Percentiles rank a stretch among this genome's conserved stretches.
phyloP scores from a whole-genome alignment of 2,329 filamentous ascomycete species.

The Fusarium musae region DNA sequence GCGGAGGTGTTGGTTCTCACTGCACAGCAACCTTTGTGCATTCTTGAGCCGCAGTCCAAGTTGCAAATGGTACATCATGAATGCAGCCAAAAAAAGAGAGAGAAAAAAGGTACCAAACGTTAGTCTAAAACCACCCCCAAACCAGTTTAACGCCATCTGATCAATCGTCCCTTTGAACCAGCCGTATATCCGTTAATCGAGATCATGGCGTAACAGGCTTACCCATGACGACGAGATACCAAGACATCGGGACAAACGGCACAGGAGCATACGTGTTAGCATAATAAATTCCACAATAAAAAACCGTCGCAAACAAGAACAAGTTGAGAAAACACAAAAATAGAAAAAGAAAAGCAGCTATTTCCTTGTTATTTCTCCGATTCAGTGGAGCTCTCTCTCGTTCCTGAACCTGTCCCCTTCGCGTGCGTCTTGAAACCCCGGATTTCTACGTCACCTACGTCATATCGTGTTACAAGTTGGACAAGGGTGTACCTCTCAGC shows the following conservation, averaged over 20 bases:
- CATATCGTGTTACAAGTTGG: slow-evolving; percentile 8
- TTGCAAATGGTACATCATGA: neutral
- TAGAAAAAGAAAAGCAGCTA: neutral
- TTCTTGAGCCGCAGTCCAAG: neutral
- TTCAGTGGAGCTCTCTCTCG: slow-evolving; percentile 14
- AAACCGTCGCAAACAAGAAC: neutral
- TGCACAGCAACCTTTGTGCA: neutral
- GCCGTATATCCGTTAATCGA: neutral
- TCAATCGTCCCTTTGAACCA: neutral
- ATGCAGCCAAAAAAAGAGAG: neutral
- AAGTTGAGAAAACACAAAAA: neutral
- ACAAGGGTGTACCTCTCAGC: slow-evolving; percentile 3
- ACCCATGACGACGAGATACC: slow-evolving; percentile 22
- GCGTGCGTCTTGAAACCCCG: slow-evolving; percentile 17
- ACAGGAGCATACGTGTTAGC: neutral
- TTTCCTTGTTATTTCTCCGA: slow-evolving; percentile 29
- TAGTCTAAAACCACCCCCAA: neutral
- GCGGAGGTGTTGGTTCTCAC: neutral
- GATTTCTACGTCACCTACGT: slow-evolving; percentile 33
- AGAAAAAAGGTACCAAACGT: neutral
- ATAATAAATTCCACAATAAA: neutral
- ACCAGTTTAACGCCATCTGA: neutral
- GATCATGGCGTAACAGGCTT: slow-evolving; percentile 7
- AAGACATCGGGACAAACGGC: slow-evolving; percentile 15
- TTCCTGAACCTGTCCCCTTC: slow-evolving; percentile 30